These are phyloP conservation scores for Sugiyamaella mastotermitis DNA, from an alignment of 805 yeast species.

Conservation along the genomic window DNA sequence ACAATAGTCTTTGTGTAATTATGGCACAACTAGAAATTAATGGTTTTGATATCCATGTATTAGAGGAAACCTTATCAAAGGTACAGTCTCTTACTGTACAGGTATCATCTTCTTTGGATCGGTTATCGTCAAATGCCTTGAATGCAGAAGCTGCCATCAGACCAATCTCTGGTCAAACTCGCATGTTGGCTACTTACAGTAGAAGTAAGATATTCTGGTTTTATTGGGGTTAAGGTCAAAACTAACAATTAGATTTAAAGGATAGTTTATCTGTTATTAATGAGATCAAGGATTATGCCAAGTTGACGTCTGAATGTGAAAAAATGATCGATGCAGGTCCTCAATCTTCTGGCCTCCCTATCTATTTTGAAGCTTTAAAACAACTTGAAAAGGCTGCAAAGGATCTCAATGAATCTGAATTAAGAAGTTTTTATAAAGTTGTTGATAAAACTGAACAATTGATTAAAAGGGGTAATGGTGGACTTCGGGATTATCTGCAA, in stretches of 20 bases:
- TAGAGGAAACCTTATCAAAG: constrained; percentile 63
- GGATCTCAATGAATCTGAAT: constrained; percentile 22
- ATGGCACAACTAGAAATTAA: no score
- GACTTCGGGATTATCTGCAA: constrained; percentile 45
- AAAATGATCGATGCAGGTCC: constrained; percentile 24
- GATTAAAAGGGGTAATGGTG: constrained; percentile 51
- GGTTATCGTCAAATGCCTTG: constrained; percentile 47
- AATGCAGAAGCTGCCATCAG: constrained; percentile 58
- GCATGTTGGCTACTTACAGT: constrained; percentile 48
- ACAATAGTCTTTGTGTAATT: no score
- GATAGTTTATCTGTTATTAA: constrained; percentile 25
- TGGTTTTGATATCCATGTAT: constrained; percentile 61
- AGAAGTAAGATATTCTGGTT: constrained; percentile 46
- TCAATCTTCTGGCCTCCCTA: constrained; percentile 21
- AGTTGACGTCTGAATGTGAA: constrained; percentile 38
- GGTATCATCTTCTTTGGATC: constrained; percentile 50
- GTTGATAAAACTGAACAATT: constrained; percentile 47
- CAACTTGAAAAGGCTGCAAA: constrained; percentile 21
- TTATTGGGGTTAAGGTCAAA: constrained; percentile 27
- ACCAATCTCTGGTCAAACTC: constrained; percentile 65
- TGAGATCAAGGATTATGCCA: constrained; percentile 36
- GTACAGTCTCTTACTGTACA: constrained; percentile 50
- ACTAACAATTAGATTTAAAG: constrained; percentile 19
- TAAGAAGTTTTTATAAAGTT: constrained; percentile 53
- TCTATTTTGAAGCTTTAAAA: constrained; percentile 20